Evolutionary conservation across 192 early-diverging fungal species (phyloP), one percentile per base, ranked within the genome.

Genomic region (Gonapodya sp.): DNA sequence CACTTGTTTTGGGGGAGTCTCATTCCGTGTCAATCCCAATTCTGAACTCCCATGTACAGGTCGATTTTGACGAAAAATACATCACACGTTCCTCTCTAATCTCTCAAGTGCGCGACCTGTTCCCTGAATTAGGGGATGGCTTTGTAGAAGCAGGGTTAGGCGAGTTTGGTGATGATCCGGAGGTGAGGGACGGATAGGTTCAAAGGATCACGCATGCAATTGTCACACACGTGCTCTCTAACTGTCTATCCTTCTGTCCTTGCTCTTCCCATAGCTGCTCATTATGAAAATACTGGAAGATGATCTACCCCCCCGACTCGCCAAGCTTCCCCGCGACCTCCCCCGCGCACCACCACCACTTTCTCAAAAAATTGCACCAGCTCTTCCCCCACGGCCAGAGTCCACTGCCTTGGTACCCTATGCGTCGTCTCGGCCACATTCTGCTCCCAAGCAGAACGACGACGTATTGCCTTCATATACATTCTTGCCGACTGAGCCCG

Each of bases 141-240:
- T 98, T 96, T 85, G 91, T 98, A 75, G 94, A 95, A 80, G 93
- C 94, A 0, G 95, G 95, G 81, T 86, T 97, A n/a, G 84, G 87
- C 1, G 85, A 89, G 1, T 91, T 94, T 34, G 83, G 87, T 18
- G 87, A 91, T 82, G 86, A 93, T 82, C 82, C 88, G 18, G 95
- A 64, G 46, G 46, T 64, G n/a, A n/a, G n/a, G n/a, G n/a, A n/a
- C n/a, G n/a, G n/a, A n/a, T n/a, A n/a, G n/a, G n/a, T n/a, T n/a
- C n/a, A n/a, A n/a, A n/a, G n/a, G n/a, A n/a, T n/a, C n/a, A 64
- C 24, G 46, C 8, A 64, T 64, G 46, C 46, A 8, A 24, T 64
- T 64, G 46, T 64, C 46, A 64, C 8, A 64, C 46, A 64, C 8
- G n/a, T n/a, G n/a, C n/a, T n/a, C n/a, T n/a, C n/a, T n/a, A n/a